phyloP scores from a whole-genome alignment of 441 rosid species.

The Melastoma candidum region DNA sequence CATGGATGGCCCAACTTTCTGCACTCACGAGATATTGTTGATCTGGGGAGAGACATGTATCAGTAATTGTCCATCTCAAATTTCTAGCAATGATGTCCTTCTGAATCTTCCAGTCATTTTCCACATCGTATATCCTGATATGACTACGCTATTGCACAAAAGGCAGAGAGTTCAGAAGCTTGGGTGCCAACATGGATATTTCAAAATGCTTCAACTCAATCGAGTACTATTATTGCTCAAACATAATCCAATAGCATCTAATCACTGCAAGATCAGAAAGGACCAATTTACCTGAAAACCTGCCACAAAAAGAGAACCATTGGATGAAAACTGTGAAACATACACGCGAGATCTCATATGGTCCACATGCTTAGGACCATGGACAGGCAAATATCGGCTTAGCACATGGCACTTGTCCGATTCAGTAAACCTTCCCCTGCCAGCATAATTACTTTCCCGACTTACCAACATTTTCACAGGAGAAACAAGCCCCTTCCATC shows the following conservation, averaged over 20 bases:
- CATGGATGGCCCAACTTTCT: slow-evolving; percentile 1
- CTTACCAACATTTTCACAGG: slow-evolving; percentile 63
- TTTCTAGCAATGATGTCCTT: slow-evolving; percentile 62
- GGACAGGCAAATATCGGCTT: slow-evolving; percentile 52
- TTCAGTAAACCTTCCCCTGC: slow-evolving; percentile 57
- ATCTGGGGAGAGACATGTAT: slow-evolving; percentile 80
- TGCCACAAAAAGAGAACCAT: slow-evolving; percentile 65
- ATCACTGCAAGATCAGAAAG: not conserved
- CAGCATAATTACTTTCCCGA: slow-evolving; percentile 59
- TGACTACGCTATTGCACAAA: slow-evolving; percentile 44
- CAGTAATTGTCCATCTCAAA: slow-evolving; percentile 80
- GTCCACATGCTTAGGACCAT: slow-evolving; percentile 53
- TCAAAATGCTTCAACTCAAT: not conserved
- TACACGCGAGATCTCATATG: slow-evolving; percentile 40
- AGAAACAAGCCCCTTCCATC: slow-evolving; percentile 39
- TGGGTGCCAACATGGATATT: not conserved
- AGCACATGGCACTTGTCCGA: slow-evolving; percentile 65
- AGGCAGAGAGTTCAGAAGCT: not conserved
- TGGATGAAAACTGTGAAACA: slow-evolving; percentile 67
- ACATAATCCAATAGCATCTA: not conserved
- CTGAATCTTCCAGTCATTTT: slow-evolving; percentile 63
- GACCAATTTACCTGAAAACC: slow-evolving; percentile 46
- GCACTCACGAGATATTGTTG: slow-evolving; percentile 56
- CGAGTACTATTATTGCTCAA: not conserved
- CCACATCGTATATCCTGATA: slow-evolving; percentile 69